phyloP scores from a whole-genome alignment of 2,329 filamentous ascomycete species.

The Macrophomina tecta region DNA sequence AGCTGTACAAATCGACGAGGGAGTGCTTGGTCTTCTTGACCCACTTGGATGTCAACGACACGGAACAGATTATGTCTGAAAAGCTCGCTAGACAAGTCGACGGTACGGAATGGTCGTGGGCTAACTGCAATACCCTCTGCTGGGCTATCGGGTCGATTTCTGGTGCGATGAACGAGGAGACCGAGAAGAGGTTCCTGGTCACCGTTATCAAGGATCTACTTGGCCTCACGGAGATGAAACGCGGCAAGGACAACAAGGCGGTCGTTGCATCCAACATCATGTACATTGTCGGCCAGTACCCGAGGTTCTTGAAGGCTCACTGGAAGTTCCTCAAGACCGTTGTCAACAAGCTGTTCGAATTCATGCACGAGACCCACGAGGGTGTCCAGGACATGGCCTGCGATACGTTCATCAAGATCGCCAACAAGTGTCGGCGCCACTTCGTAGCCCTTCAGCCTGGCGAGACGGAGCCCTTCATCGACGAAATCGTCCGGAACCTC shows the following conservation, averaged over 20 bases:
- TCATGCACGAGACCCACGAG: constrained; percentile 99
- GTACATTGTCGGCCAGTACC: constrained; percentile 99
- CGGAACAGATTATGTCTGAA: constrained; percentile 98
- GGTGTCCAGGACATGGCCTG: constrained; percentile 99
- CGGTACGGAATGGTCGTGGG: constrained; percentile 97
- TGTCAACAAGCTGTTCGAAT: constrained; percentile 99
- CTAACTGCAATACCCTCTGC: constrained; percentile 98
- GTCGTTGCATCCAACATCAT: constrained; percentile 99
- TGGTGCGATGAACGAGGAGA: constrained; percentile 98
- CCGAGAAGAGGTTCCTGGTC: constrained; percentile 96
- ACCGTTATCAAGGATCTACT: constrained; percentile 98
- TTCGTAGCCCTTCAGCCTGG: constrained; percentile 96
- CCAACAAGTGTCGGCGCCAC: constrained; percentile 95
- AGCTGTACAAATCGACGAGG: constrained; percentile 97
- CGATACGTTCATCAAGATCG: constrained; percentile 99
- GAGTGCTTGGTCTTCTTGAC: constrained; percentile 97
- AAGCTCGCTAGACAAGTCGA: constrained; percentile 96
- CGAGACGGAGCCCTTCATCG: constrained; percentile 94
- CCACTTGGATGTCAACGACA: constrained; percentile 95
- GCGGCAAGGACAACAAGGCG: constrained; percentile 98
- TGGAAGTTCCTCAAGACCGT: constrained; percentile 99
- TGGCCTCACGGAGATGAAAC: constrained; percentile 97
- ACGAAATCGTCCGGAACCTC: constrained; percentile 96
- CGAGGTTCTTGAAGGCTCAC: constrained; percentile 96
- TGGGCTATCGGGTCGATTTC: constrained; percentile 99